Percentiles rank a stretch among this genome's conserved stretches.
phyloP scores from a whole-genome alignment of 371 early-diverging fungal species.

The Cokeromyces recurvatus region DNA sequence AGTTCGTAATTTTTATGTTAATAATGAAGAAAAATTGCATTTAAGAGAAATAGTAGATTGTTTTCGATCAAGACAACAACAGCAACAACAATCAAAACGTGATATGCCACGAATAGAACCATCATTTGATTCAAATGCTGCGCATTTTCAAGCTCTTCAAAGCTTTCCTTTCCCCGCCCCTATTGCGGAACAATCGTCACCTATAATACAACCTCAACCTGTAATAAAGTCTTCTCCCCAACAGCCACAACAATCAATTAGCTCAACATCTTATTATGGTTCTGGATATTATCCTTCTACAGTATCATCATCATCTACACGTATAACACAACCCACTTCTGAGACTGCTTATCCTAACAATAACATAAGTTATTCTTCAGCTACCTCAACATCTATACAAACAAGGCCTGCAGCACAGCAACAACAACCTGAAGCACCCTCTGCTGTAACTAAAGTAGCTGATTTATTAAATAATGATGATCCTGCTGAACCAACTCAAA shows the following conservation, averaged over 20 bases:
- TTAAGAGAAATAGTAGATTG: conserved; percentile 51
- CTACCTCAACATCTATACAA: conserved; percentile 1
- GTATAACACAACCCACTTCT: too few relatives aligned
- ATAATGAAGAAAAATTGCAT: conserved; percentile 65
- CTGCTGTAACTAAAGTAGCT: conserved; percentile 43
- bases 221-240: too few relatives aligned
- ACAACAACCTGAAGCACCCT: conserved; percentile 3
- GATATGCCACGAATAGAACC: conserved; percentile 6
- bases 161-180: conserved; percentile 30
- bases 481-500: conserved; percentile 36
- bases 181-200: conserved; percentile 9
- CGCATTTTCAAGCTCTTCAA: conserved; percentile 23
- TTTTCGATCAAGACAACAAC: conserved; percentile 15
- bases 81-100: background rate
- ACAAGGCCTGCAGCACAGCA: conserved; percentile 3
- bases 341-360: too few relatives aligned
- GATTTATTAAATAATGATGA: conserved; percentile 48
- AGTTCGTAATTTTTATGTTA: conserved; percentile 77
- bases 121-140: conserved; percentile 12
- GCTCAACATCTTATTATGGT: too few relatives aligned
- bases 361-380: too few relatives aligned
- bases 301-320: too few relatives aligned
- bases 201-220: too few relatives aligned
- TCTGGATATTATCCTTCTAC: too few relatives aligned
- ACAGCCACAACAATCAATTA: too few relatives aligned